Evolutionary conservation across 2,329 filamentous ascomycete genomes (phyloP).

Genomic region (Gnomoniopsis sp.): DNA sequence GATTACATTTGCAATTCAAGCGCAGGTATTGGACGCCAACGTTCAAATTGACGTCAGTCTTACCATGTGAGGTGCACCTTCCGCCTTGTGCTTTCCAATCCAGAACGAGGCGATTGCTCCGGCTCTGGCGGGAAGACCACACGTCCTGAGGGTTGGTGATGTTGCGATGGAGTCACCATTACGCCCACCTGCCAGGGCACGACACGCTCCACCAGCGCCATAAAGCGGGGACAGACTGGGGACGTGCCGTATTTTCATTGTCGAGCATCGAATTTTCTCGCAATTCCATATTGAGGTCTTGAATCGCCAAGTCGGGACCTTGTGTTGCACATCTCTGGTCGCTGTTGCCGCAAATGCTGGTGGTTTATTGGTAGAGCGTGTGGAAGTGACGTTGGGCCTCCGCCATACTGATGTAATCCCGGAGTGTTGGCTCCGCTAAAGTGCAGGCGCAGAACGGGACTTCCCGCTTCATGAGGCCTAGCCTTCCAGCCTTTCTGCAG

Average conservation of each 20-base stretch:
- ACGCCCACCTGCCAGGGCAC: not conserved
- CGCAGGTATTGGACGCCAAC: constrained; percentile 6
- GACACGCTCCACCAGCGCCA: not conserved
- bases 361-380: no score
- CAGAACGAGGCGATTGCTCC: not conserved
- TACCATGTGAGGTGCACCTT: not conserved
- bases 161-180: constrained; percentile 9
- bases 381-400: not conserved
- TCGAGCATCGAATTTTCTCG: not conserved
- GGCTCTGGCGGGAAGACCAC: not conserved
- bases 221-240: not conserved
- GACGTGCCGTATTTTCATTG: not conserved
- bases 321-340: not conserved
- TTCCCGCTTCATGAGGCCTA: no score
- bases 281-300: not conserved
- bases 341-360: not conserved
- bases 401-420: constrained; percentile 6
- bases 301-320: not conserved
- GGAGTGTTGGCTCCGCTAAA: constrained; percentile 1
- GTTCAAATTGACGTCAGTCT: constrained; percentile 12
- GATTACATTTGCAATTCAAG: constrained; percentile 8
- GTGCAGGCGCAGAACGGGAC: not conserved
- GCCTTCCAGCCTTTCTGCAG: no score
- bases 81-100: not conserved
- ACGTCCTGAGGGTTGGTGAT: not conserved